Evolutionary conservation across 768 basidiomycete species (phyloP).

Genomic region (Agrocybe chaxingu): DNA sequence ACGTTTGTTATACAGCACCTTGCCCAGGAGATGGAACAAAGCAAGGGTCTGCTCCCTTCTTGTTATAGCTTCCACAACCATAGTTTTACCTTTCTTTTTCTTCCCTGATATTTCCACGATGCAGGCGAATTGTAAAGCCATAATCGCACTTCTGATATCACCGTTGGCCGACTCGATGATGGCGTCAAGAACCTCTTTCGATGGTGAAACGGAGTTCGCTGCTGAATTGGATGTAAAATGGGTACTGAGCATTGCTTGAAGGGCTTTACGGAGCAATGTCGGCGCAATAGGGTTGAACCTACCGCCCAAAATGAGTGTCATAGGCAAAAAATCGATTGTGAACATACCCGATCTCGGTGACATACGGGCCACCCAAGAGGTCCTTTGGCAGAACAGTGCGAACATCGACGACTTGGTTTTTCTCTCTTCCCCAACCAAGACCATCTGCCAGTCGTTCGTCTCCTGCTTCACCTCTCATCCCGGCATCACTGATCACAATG

Average conservation of each 20-base stretch:
- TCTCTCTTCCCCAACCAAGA: slow-evolving; percentile 46
- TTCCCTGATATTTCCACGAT: slow-evolving; percentile 33
- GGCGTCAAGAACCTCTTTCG: slow-evolving; percentile 68
- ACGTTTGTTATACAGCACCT: slow-evolving; percentile 96
- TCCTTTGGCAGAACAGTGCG: slow-evolving; percentile 69
- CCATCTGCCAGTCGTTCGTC: slow-evolving; percentile 41
- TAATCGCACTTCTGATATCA: slow-evolving; percentile 91
- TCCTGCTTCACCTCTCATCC: slow-evolving; percentile 66
- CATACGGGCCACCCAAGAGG: slow-evolving; percentile 67
- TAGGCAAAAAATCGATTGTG: not conserved
- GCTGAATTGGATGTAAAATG: slow-evolving; percentile 39
- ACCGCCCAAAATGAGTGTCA: slow-evolving; percentile 3
- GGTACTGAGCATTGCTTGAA: slow-evolving; percentile 53
- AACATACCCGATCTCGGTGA: slow-evolving; percentile 75
- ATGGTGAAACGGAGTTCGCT: slow-evolving; percentile 33
- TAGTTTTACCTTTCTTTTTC: slow-evolving; percentile 31
- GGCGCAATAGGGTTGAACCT: slow-evolving; percentile 93
- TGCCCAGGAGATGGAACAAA: slow-evolving; percentile 91
- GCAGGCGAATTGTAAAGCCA: slow-evolving; percentile 88
- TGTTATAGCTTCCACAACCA: slow-evolving; percentile 70
- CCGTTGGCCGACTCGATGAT: slow-evolving; percentile 82
- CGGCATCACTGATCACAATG: slow-evolving; percentile 80
- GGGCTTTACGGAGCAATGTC: slow-evolving; percentile 78
- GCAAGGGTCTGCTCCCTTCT: slow-evolving; percentile 81
- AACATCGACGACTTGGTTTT: slow-evolving; percentile 48